These are phyloP conservation scores for Cymbopogon flexuosus DNA, from an alignment of 202 grass and related monocot species.

Conservation along the genomic window DNA sequence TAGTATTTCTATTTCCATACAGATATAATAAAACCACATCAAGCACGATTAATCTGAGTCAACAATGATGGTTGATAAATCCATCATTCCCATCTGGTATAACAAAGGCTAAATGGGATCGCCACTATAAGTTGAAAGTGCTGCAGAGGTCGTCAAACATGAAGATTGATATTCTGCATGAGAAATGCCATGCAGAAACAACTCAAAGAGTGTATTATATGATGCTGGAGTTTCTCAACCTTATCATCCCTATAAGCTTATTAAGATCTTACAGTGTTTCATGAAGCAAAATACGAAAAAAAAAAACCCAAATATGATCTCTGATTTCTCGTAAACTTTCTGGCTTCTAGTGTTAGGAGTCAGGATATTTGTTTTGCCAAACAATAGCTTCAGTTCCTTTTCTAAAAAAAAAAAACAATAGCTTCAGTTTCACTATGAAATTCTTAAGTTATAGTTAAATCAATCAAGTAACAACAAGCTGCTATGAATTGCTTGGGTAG, in stretches of 20 bases:
- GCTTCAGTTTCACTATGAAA: neutral
- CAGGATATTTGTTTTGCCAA: too few relatives aligned
- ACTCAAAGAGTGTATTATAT: neutral
- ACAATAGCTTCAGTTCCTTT: too few relatives aligned
- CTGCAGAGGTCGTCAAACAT: neutral
- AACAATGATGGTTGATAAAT: neutral
- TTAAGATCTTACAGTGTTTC: too few relatives aligned
- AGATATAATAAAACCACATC: neutral
- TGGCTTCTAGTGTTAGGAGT: neutral
- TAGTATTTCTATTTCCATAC: neutral
- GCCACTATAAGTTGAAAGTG: neutral
- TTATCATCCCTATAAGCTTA: neutral
- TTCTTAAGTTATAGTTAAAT: neutral
- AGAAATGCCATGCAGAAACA: conserved; percentile 10
- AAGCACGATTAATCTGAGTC: neutral
- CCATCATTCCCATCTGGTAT: neutral
- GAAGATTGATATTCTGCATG: conserved; percentile 3
- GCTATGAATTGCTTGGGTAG: neutral
- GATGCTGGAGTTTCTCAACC: conserved; percentile 3
- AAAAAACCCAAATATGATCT: neutral
- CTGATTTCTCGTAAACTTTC: neutral
- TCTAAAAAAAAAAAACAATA: neutral
- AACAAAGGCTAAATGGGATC: neutral
- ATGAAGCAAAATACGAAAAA: neutral
- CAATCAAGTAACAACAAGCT: neutral